These are phyloP conservation scores for Sporothrix mexicana DNA, from an alignment of 2,329 filamentous ascomycete genomes.

Conservation along the genomic window DNA sequence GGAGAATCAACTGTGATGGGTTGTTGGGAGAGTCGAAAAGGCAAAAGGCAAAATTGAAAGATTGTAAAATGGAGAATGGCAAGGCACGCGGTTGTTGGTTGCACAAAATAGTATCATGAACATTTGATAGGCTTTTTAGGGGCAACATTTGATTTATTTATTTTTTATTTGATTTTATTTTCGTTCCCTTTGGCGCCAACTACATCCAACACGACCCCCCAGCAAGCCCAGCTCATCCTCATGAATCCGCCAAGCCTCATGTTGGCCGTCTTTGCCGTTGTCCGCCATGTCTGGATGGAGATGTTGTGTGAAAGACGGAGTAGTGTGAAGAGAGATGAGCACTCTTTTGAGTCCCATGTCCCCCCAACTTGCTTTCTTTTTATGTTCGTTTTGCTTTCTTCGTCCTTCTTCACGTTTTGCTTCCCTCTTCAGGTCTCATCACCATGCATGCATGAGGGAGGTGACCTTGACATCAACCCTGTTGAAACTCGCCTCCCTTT, in stretches of 20 bases:
- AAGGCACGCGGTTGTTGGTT: slow-evolving; percentile 6
- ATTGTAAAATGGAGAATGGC: background rate
- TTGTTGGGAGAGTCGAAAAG: too few relatives aligned
- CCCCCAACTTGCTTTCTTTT: background rate
- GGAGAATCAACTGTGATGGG: too few relatives aligned
- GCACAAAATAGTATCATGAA: background rate
- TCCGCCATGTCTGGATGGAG: background rate
- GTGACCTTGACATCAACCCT: background rate
- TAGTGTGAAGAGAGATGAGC: background rate
- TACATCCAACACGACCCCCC: too few relatives aligned
- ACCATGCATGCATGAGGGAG: slow-evolving; percentile 5
- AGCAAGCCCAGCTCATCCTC: too few relatives aligned
- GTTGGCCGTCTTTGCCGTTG: background rate
- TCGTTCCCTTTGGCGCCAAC: background rate
- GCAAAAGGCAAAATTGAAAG: too few relatives aligned
- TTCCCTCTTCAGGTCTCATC: slow-evolving; percentile 23
- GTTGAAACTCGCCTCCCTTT: slow-evolving; percentile 17
- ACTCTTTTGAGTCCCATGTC: too few relatives aligned
- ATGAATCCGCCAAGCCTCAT: background rate
- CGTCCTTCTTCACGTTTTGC: background rate
- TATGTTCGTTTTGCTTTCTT: too few relatives aligned
- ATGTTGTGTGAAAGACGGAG: background rate
- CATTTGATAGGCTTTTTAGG: background rate
- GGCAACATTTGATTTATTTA: background rate
- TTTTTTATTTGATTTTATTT: background rate